A percentile compares a stretch with the other conserved stretches of the same genome.
phyloP scores from a whole-genome alignment of 805 yeast genomes.

The Yamadazyma philogaea region DNA sequence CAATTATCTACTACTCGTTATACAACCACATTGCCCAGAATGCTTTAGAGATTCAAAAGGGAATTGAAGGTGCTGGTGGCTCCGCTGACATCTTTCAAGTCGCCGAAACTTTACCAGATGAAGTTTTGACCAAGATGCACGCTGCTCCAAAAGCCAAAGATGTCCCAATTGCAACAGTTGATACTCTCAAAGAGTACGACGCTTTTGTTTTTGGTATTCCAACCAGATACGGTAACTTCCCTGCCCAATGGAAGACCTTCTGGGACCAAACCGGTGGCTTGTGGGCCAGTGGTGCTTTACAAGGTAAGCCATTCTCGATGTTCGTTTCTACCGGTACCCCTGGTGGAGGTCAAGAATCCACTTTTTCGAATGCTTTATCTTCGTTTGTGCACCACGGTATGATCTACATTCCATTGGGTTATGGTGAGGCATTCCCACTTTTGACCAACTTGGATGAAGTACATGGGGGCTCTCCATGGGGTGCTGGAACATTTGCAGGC shows the following conservation, averaged over 20 bases:
- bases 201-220: slow-evolving; percentile 79
- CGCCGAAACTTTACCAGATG: slow-evolving; percentile 45
- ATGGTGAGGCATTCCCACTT: slow-evolving; percentile 41
- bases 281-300: slow-evolving; percentile 69
- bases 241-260: slow-evolving; percentile 75
- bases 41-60: slow-evolving; percentile 66
- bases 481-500: slow-evolving; percentile 80
- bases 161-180: slow-evolving; percentile 57
- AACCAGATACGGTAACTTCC: slow-evolving; percentile 74
- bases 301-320: slow-evolving; percentile 72
- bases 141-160: slow-evolving; percentile 21
- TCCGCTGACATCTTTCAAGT: slow-evolving; percentile 69
- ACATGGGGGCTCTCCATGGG: slow-evolving; percentile 85
- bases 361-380: slow-evolving; percentile 57
- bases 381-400: slow-evolving; percentile 76
- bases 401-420: slow-evolving; percentile 77
- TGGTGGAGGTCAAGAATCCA: slow-evolving; percentile 80
- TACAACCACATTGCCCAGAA: slow-evolving; percentile 71
- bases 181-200: slow-evolving; percentile 62
- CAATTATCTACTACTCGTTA: slow-evolving; percentile 59
- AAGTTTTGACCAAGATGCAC: slow-evolving; percentile 15
- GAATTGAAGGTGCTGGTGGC: slow-evolving; percentile 66
- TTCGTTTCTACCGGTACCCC: slow-evolving; percentile 71
- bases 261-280: slow-evolving; percentile 77
- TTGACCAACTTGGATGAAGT: slow-evolving; percentile 56